Conservation (phyloP, 495 filamentous ascomycete genomes). For the Neurospora hispaniola region DNA sequence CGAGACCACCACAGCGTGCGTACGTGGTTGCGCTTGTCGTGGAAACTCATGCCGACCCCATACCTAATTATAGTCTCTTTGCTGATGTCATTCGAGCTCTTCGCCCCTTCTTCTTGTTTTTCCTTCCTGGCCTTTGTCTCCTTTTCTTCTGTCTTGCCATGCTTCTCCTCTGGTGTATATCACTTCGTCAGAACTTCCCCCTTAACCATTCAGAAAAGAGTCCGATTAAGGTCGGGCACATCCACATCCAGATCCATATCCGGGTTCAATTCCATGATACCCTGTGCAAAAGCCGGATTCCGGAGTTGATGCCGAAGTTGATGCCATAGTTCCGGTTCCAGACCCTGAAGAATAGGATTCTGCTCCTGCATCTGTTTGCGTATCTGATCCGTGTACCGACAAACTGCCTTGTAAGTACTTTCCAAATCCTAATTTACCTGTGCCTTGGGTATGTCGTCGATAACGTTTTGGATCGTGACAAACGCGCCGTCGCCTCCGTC, state of each 20-base stretch:
- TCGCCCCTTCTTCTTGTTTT: neutral
- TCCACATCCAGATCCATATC: neutral
- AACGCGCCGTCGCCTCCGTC: slow-evolving; percentile 81
- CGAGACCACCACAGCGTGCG: neutral
- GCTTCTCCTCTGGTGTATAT: neutral
- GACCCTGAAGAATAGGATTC: neutral
- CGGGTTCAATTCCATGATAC: neutral
- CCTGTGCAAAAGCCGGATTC: neutral
- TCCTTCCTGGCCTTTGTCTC: neutral
- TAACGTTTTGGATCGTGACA: slow-evolving; percentile 67
- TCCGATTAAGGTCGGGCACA: neutral
- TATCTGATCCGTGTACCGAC: neutral
- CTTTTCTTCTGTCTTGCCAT: neutral
- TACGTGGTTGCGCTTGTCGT: neutral
- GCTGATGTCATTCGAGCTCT: neutral
- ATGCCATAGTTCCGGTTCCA: neutral
- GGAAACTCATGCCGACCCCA: neutral
- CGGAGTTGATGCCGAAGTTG: neutral
- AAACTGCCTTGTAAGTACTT: neutral
- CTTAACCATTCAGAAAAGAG: neutral
- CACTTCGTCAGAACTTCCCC: neutral
- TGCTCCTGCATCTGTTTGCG: neutral
- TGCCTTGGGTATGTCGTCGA: slow-evolving; percentile 32
- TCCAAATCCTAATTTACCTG: slow-evolving; percentile 14
- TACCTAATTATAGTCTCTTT: neutral